Percentiles rank a stretch among this genome's conserved stretches.
These are phyloP conservation scores for Bryoglossum gracile DNA, from an alignment of 495 filamentous ascomycete genomes.

Conservation along the genomic window DNA sequence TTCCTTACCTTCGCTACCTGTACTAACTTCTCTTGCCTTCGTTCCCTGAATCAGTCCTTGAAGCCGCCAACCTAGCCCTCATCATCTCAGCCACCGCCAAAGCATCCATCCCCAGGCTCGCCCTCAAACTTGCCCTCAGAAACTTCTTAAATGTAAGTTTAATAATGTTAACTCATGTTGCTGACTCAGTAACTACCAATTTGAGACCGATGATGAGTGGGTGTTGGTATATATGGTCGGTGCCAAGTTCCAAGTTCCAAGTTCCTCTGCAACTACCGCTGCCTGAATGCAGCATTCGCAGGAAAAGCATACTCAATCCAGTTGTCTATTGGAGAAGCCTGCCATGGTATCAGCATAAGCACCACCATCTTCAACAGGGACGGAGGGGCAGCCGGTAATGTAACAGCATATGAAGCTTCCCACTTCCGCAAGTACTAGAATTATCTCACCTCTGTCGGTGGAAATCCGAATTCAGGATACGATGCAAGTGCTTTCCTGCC, in stretches of 20 bases:
- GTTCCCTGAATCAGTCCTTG: neutral
- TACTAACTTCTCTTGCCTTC: neutral
- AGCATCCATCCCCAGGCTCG: neutral
- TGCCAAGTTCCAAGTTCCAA: too few relatives aligned
- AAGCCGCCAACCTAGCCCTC: neutral
- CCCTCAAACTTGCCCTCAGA: neutral
- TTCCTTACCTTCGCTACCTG: neutral
- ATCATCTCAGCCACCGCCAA: neutral
- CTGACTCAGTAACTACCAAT: too few relatives aligned
- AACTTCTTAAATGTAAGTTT: neutral
- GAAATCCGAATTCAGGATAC: conserved; percentile 6
- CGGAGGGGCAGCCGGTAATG: too few relatives aligned
- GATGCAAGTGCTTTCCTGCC: conserved; percentile 28
- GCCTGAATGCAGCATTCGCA: too few relatives aligned
- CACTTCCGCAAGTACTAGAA: neutral
- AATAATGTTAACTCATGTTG: too few relatives aligned
- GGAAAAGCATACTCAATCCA: too few relatives aligned
- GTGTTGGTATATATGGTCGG: too few relatives aligned
- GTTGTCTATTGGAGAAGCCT: too few relatives aligned
- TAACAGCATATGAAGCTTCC: neutral
- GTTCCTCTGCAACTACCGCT: too few relatives aligned
- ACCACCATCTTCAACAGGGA: too few relatives aligned
- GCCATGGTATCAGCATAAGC: too few relatives aligned
- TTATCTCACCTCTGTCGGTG: neutral
- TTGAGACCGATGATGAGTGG: too few relatives aligned